phyloP scores from a whole-genome alignment of 2,329 filamentous ascomycete species.

The Sarocladium brachiariae region DNA sequence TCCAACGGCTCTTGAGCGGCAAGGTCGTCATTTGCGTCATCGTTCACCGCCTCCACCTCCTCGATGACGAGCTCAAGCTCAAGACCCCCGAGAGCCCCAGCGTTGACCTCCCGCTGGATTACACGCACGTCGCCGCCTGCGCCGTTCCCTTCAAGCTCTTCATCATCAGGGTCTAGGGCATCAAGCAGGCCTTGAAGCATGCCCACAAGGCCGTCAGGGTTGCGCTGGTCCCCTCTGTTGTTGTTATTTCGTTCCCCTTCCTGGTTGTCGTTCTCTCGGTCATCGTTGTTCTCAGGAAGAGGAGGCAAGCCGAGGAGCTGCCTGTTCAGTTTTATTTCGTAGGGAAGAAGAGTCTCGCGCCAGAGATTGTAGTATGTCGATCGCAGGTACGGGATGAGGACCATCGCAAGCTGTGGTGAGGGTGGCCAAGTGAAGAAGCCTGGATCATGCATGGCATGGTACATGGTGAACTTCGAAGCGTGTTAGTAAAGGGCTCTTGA shows the following conservation, averaged over 20 bases:
- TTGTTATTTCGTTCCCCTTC: conserved; percentile 13
- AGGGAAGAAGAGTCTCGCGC: conserved; percentile 35
- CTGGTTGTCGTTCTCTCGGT: conserved; percentile 12
- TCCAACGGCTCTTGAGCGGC: too few species aligned
- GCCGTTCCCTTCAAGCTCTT: conserved; percentile 18
- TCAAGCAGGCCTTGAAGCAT: conserved; percentile 31
- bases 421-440: conserved; percentile 47
- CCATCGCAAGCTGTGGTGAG: conserved; percentile 42
- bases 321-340: conserved; percentile 43
- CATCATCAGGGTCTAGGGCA: conserved; percentile 28
- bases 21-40: neutral
- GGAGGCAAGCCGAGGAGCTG: conserved; percentile 35
- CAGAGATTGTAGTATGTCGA: conserved; percentile 40
- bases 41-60: conserved; percentile 16
- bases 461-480: conserved; percentile 37
- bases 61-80: conserved; percentile 29
- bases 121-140: conserved; percentile 12
- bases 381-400: conserved; percentile 40
- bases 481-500: conserved; percentile 9
- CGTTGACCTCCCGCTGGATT: conserved; percentile 8
- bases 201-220: conserved; percentile 25
- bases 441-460: conserved; percentile 37
- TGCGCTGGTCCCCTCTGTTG: conserved; percentile 13
- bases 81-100: conserved; percentile 14
- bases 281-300: conserved; percentile 15